Conservation (phyloP, 306 rosid species). For the Begonia fuchsioides region DNA sequence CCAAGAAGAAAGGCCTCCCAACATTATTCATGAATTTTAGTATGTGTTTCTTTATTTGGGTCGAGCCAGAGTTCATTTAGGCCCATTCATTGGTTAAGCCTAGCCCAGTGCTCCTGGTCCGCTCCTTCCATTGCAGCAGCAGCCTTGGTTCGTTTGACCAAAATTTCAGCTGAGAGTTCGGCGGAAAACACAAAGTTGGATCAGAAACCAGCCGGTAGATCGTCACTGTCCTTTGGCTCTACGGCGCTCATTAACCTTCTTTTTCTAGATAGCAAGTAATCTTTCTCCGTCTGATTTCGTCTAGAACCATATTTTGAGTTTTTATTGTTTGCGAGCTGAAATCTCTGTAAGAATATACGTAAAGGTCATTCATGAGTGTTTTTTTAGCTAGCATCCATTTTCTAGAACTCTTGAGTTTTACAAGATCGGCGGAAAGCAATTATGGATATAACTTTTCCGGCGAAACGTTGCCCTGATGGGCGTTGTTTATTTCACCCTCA, state of each 20-base stretch:
- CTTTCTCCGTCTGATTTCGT: background rate
- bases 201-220: background rate
- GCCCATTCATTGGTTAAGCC: no score
- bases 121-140: no score
- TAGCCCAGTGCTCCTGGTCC: no score
- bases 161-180: background rate
- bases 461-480: constrained; percentile 28
- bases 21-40: no score
- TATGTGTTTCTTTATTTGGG: no score
- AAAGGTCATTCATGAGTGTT: background rate
- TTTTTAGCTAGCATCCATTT: background rate
- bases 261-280: background rate
- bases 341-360: no score
- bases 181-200: background rate
- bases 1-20: no score
- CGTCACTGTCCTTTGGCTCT: background rate
- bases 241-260: background rate
- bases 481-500: constrained; percentile 28
- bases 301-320: background rate
- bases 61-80: no score
- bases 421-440: constrained; percentile 3
- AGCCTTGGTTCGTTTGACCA: no score
- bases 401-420: constrained; percentile 8
- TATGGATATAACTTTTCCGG: constrained; percentile 30
- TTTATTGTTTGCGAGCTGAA: no score